These are phyloP conservation scores for Lepidium sativum DNA, from an alignment of 345 rosid species.

Conservation along the genomic window DNA sequence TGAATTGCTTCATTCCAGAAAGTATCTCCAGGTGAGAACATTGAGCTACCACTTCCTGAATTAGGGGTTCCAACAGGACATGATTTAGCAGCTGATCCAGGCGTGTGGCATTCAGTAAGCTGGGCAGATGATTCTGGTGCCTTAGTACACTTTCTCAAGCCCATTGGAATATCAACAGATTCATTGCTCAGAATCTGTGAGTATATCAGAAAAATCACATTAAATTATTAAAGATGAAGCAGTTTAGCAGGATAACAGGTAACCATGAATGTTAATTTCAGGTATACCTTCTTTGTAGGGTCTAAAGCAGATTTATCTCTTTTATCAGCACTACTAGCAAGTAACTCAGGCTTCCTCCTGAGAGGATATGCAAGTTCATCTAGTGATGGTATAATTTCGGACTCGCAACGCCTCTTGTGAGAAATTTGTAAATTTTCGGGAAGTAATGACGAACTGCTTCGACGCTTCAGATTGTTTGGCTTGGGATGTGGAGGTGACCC, in stretches of 20 bases:
- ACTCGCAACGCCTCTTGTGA: slow-evolving; percentile 43
- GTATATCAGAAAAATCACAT: background rate
- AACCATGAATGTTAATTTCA: background rate
- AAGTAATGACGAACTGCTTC: slow-evolving; percentile 34
- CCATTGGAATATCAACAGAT: slow-evolving; percentile 31
- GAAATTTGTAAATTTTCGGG: slow-evolving; percentile 32
- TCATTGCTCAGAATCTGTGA: slow-evolving; percentile 26
- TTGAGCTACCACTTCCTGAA: slow-evolving; percentile 73
- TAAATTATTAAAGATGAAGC: slow-evolving; percentile 3
- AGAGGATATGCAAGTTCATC: slow-evolving; percentile 22
- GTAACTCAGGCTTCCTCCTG: slow-evolving; percentile 34
- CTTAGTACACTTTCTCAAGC: slow-evolving; percentile 56
- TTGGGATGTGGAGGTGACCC: slow-evolving; percentile 36
- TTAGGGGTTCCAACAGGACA: slow-evolving; percentile 45
- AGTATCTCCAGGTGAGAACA: slow-evolving; percentile 93
- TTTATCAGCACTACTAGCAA: slow-evolving; percentile 29
- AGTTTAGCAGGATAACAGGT: slow-evolving; percentile 3
- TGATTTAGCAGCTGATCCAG: slow-evolving; percentile 49
- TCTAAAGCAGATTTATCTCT: slow-evolving; percentile 17
- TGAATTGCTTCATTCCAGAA: slow-evolving; percentile 96
- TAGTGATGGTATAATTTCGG: slow-evolving; percentile 22
- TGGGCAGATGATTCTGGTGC: slow-evolving; percentile 31
- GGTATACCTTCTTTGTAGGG: slow-evolving; percentile 40
- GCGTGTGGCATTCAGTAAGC: slow-evolving; percentile 47
- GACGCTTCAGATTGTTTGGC: slow-evolving; percentile 45